Evolutionary conservation across 352 stramenopile genomes (phyloP).

Genomic region (Pythium folliculosum): DNA sequence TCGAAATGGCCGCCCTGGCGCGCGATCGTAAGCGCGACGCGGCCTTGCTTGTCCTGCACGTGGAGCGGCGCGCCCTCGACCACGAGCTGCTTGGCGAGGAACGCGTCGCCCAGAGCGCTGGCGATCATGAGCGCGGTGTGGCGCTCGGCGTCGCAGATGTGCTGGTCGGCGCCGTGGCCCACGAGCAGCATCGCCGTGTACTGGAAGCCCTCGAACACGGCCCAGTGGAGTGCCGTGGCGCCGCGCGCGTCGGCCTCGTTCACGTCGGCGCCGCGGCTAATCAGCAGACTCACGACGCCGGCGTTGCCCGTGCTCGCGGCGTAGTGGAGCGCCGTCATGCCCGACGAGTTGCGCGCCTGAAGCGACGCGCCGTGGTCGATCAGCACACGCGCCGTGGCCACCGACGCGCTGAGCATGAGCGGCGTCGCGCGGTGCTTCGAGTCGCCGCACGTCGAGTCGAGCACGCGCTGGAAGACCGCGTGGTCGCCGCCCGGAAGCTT

Average conservation of each 20-base stretch:
- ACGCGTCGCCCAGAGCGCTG: conserved; percentile 72
- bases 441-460: conserved; percentile 59
- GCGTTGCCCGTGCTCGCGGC: conserved; percentile 78
- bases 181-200: conserved; percentile 77
- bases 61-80: conserved; percentile 72
- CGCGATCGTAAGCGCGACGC: conserved; percentile 76
- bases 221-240: conserved; percentile 78
- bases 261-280: conserved; percentile 62
- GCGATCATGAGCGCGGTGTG: conserved; percentile 86
- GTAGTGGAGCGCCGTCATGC: conserved; percentile 84
- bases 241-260: conserved; percentile 69
- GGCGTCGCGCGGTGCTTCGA: conserved; percentile 72
- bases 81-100: conserved; percentile 83
- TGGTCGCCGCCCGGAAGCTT: neutral
- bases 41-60: conserved; percentile 66
- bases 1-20: conserved; percentile 69
- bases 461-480: conserved; percentile 38
- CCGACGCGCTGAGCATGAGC: conserved; percentile 77
- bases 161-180: conserved; percentile 46
- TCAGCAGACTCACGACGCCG: conserved; percentile 65
- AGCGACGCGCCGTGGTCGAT: conserved; percentile 60
- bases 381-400: conserved; percentile 56
- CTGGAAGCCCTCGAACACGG: conserved; percentile 84
- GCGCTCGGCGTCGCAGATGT: conserved; percentile 62
- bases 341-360: conserved; percentile 62